phyloP scores from a whole-genome alignment of 1,284 basidiomycete genomes.

The Ganoderma lingzhi region DNA sequence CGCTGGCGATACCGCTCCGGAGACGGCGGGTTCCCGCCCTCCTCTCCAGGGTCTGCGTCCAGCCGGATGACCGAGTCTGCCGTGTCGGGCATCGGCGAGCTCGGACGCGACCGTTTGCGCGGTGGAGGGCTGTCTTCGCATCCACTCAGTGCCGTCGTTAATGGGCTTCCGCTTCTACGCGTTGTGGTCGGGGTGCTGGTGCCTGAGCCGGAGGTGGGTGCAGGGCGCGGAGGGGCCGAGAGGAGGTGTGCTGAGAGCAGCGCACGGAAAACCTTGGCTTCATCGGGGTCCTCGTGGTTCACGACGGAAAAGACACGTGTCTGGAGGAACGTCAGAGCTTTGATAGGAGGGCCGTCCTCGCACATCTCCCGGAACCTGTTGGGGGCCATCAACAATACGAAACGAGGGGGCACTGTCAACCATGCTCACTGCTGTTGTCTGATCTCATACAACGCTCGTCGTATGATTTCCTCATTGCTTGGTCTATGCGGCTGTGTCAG shows the following conservation, averaged over 20 bases:
- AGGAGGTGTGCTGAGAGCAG: conserved; percentile 77
- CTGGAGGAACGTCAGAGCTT: conserved; percentile 76
- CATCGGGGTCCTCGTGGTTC: conserved; percentile 68
- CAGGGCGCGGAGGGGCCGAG: conserved; percentile 36
- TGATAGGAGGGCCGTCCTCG: conserved; percentile 66
- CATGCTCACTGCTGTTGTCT: conserved; percentile 71
- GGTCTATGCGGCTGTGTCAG: conserved; percentile 49
- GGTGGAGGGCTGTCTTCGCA: conserved; percentile 30
- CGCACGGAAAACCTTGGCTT: conserved; percentile 68
- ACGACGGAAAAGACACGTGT: conserved; percentile 74
- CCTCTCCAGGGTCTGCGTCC: conserved; percentile 51
- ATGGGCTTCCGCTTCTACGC: background rate
- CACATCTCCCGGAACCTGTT: conserved; percentile 82
- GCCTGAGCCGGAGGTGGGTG: background rate
- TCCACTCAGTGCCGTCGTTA: background rate
- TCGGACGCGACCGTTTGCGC: conserved; percentile 28
- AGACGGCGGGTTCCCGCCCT: conserved; percentile 34
- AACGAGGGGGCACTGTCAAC: background rate
- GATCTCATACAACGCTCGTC: conserved; percentile 65
- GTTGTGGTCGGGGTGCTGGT: background rate
- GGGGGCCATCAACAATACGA: background rate
- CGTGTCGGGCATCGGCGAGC: conserved; percentile 13
- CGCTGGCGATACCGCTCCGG: conserved; percentile 62
- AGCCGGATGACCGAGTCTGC: conserved; percentile 37
- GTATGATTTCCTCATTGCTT: conserved; percentile 63